Conservation (phyloP, 176 grass and related monocot genomes). For the Cocos nucifera region DNA sequence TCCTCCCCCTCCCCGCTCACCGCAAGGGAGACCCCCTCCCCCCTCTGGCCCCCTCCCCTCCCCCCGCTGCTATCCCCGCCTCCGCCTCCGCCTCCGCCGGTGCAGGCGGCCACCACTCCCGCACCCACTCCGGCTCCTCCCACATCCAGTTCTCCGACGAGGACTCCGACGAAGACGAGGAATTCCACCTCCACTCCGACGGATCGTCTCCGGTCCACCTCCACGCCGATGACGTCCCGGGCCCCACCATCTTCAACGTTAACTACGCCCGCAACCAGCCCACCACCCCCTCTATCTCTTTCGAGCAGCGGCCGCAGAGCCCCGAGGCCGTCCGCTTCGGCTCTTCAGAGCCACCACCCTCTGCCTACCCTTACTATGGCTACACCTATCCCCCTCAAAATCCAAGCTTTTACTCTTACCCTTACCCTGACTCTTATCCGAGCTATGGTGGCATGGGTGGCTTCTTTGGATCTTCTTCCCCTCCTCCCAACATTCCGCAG, state of each 20-base stretch:
- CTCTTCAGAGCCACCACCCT: neutral
- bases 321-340: slow-evolving; percentile 4
- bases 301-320: slow-evolving; percentile 11
- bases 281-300: slow-evolving; percentile 12
- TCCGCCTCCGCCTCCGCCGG: slow-evolving; percentile 13
- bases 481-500: slow-evolving; percentile 14
- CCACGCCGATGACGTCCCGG: neutral
- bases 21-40: slow-evolving; percentile 64
- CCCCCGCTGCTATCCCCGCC: neutral
- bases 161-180: slow-evolving; percentile 1
- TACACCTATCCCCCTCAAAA: slow-evolving; percentile 11
- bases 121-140: slow-evolving; percentile 18
- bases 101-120: neutral
- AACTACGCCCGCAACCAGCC: slow-evolving; percentile 29
- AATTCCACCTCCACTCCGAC: slow-evolving; percentile 1
- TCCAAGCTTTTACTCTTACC: slow-evolving; percentile 19
- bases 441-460: slow-evolving; percentile 10
- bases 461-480: slow-evolving; percentile 25
- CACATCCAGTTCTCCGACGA: slow-evolving; percentile 15
- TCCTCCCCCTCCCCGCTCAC: slow-evolving; percentile 46
- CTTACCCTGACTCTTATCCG: slow-evolving; percentile 23
- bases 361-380: slow-evolving; percentile 12
- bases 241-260: slow-evolving; percentile 13
- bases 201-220: slow-evolving; percentile 6
- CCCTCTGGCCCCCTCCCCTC: slow-evolving; percentile 15